Base-by-base conservation (phyloP, 139 green algal species). In the Nannochloris sp. region DNA sequence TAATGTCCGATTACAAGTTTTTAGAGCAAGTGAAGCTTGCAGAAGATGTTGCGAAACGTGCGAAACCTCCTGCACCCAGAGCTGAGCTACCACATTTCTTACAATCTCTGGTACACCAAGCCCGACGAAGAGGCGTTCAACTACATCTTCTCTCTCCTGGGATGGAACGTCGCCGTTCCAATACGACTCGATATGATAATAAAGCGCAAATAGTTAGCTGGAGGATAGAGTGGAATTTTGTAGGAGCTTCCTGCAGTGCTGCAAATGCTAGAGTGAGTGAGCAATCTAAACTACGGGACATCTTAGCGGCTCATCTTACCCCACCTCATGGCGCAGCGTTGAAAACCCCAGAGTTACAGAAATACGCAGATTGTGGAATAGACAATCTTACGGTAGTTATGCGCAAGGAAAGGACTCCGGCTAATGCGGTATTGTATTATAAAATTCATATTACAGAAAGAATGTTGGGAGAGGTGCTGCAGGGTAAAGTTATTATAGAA, bases 1-100 rank as follows among this genome's bases (percentile, higher is more conserved):
- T 78, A 23, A 14, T 73, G 1, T 73, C 64, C 46, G 63, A 80
- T 44, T 77, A 77, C 39, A 61, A 47, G 27, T 70, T 80, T 56
- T 42, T 80, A 39, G 70, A 74, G 47, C 62, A 80, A 15, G 57
- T 75, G 54, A 36, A 73, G 64, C 64, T 54, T 3, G 64, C 59
- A 15, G 71, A 73, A 2, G 64, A 78, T 45, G 58, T 70, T 39
- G 71, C 71, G 32, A 78, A 78, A 55, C 63, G 71, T 45, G 62
- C 53, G 56, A 57, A 51, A 31, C 64, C 66, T n/a, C 61, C 64
- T 8, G 51, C 64, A 3, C 61, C 69, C 19, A 75, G 67, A 35
- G 32, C 25, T 13, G 62, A 70, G 48, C 56, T 80, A 34, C 73
- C 73, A 14, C 46, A 48, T 23, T 66, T 63, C 38, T 67, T 80